Evolutionary conservation across 805 yeast species (phyloP), one percentile per base, ranked within the genome.

Genomic region (Schwanniomyces occidentalis): DNA sequence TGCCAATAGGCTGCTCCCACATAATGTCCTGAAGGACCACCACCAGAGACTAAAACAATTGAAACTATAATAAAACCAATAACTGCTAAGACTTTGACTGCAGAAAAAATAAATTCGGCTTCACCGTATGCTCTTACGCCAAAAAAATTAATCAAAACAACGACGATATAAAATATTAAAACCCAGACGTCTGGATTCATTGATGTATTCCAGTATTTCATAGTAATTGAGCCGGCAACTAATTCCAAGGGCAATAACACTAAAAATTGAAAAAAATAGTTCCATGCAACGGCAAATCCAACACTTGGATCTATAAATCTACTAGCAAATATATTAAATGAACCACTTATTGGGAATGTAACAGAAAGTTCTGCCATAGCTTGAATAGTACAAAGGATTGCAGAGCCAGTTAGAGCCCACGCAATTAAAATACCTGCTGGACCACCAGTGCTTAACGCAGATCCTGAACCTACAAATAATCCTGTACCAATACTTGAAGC

Each of bases 271-370:
- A 82, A 56, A 38, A 76, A 76, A 51, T 82, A 82, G 54, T 79
- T 79, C 85, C 84, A 78, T 24, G 85, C 85, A 54, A 80, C 76
- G 30, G 87, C 78, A 51, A 82, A 82, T 1, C 87, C 87, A 54
- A 80, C 66, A 15, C 84, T 76, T 10, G 82, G 81, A 42, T 82
- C 87, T 25, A 81, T 65, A 74, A 71, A 51, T 69, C 82, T 45
- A 76, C 85, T 69, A 67, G 84, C 49, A 75, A 68, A 46, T 70
- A 89, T 54, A 69, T 65, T 64, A 46, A 65, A 63, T 6, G 64
- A 58, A 27, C 74, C 74, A 33, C 69, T 51, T 21, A 67, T 56
- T 2, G 73, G 72, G 45, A 61, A 66, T 0, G 71, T 59, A 6
- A 63, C 64, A 16, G 75, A 74, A 63, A 71, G 53, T 61, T 77